Evolutionary conservation across 108 stramenopile genomes (phyloP), one percentile per base, ranked within the genome.

Genomic region (Conticribra weissflogii): DNA sequence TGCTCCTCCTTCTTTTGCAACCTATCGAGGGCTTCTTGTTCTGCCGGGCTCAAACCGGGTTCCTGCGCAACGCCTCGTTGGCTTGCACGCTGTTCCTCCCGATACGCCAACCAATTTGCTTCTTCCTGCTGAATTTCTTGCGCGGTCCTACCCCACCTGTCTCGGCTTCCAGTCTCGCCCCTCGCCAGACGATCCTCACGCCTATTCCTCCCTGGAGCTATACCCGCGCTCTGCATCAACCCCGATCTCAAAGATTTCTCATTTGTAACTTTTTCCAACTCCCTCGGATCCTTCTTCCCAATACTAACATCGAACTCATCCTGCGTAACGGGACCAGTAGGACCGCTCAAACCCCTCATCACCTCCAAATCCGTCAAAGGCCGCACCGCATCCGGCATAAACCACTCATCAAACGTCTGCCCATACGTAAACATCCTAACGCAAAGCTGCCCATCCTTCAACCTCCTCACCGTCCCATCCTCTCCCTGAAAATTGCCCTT

Each of bases 341-440:
- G 92, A 30, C 92, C 92, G 21, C 72, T 76, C 22, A 94, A 36
- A 0, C 93, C 90, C 23, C 81, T 64, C 65, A 91, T 48, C 24
- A 81, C 81, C 54, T 94, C 93, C 19, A 64, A 54, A 54, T 81
- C 81, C 16, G 85, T 77, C 4, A 94, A 54, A n/a, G 86, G 86
- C 34, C 90, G 68, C 2, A 94, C 85, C 16, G 86, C 88, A 31
- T 68, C 71, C 3, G 93, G 93, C 65, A 90, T 78, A 59, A 94
- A 71, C 90, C 90, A 91, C 62, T 87, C 82, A 59, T 91, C 90
- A 63, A 76, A 89, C 19, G 77, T 81, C 29, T 83, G 83, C 0
- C 93, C 92, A 50, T 94, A 94, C 0, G 89, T 91, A 58, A 83
- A 91, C 62, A 94, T 86, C 12, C 89, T 81, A 47, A 91, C 71